These are phyloP conservation scores for Gentiana dahurica DNA, from an alignment of 257 asterid species.

Conservation along the genomic window DNA sequence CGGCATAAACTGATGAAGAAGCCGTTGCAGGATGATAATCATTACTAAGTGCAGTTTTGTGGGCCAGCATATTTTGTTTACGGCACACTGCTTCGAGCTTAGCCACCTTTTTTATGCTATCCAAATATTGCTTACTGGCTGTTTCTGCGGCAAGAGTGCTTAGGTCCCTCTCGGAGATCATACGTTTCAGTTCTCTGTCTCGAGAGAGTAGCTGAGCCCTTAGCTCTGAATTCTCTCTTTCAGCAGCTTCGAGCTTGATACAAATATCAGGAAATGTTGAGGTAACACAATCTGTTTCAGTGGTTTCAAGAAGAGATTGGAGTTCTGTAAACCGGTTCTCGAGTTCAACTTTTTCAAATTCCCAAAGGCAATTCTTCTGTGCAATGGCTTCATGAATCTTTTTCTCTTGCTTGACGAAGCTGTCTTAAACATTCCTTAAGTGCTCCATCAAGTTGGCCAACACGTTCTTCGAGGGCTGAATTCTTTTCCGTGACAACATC, in stretches of 20 bases:
- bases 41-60: constrained; percentile 22
- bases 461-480: constrained; percentile 57
- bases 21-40: constrained; percentile 26
- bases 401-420: constrained; percentile 47
- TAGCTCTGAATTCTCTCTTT: constrained; percentile 49
- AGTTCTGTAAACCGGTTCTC: constrained; percentile 44
- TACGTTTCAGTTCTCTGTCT: constrained; percentile 32
- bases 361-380: constrained; percentile 40
- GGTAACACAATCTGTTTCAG: constrained; percentile 27
- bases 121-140: constrained; percentile 74
- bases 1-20: constrained; percentile 41
- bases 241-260: constrained; percentile 47
- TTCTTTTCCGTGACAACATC: constrained; percentile 49
- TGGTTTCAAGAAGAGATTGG: constrained; percentile 34
- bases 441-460: constrained; percentile 72
- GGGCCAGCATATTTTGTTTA: constrained; percentile 37
- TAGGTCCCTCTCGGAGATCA: constrained; percentile 47
- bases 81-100: constrained; percentile 82
- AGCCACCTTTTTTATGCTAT: constrained; percentile 43
- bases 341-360: constrained; percentile 39
- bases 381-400: constrained; percentile 34
- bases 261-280: constrained; percentile 27
- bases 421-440: constrained; percentile 85
- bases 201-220: constrained; percentile 37
- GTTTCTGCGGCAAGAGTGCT: constrained; percentile 61